Conservation (phyloP, 495 filamentous ascomycete species). For the Penicillium parvum region DNA sequence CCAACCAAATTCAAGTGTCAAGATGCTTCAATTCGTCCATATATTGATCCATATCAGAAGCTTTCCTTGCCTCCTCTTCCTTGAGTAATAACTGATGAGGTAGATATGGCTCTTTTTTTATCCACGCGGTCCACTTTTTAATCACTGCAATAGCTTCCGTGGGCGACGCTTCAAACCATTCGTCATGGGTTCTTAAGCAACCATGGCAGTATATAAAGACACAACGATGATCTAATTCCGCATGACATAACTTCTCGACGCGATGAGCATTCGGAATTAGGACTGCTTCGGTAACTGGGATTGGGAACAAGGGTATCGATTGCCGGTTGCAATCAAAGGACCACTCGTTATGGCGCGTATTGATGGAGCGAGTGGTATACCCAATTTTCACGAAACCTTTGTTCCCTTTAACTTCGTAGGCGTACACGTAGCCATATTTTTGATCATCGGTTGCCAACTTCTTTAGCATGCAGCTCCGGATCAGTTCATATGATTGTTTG, state of each 20-base stretch:
- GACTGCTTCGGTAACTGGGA: not conserved
- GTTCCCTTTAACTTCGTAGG: not conserved
- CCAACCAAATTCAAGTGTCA: too few species aligned
- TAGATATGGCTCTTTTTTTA: not conserved
- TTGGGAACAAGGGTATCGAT: not conserved
- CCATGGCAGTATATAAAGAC: constrained; percentile 1
- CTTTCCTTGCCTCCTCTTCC: not conserved
- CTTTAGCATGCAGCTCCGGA: too few species aligned
- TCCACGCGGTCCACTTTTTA: constrained; percentile 6
- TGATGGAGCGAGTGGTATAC: not conserved
- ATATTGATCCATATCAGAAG: not conserved
- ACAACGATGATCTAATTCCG: constrained; percentile 1
- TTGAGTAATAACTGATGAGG: not conserved
- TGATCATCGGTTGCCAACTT: too few species aligned
- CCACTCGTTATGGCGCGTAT: not conserved
- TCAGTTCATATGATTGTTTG: too few species aligned
- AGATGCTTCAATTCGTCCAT: not conserved
- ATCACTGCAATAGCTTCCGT: constrained; percentile 3
- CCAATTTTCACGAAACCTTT: constrained; percentile 1
- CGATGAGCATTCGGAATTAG: constrained; percentile 3
- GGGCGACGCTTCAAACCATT: constrained; percentile 4
- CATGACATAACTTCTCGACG: constrained; percentile 7
- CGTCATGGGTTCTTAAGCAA: not conserved
- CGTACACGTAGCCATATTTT: not conserved
- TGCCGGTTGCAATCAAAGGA: constrained; percentile 3